Evolutionary conservation across 805 yeast genomes (phyloP), one percentile per base, ranked within the genome.

Genomic region (Wickerhamiella dianesei): DNA sequence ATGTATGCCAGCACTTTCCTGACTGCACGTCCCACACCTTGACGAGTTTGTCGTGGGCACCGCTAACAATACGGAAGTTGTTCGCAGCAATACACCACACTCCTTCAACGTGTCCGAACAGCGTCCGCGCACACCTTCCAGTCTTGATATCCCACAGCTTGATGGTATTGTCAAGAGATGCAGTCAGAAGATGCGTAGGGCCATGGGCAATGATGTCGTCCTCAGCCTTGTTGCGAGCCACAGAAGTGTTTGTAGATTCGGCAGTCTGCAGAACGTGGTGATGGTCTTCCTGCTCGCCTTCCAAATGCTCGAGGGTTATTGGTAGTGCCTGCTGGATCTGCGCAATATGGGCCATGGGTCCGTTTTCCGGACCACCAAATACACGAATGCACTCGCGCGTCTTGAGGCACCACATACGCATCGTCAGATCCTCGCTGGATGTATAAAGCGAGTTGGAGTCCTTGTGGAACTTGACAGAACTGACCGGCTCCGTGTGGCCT

Each of bases 31-130:
- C 98, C 98, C 98, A 92, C 4, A 92, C 83, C 62, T 82, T 89
- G 51, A 84, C 84, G 35, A 78, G 70, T 52, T 86, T 75, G 67
- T 92, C 98, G 60, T 92, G 96, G 1, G 96, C 88, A 1, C 97
- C 97, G 57, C 92, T 80, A 9, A 89, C 83, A 41, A 92, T 83
- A 54, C 98, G 74, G 71, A 92, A 92, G 37, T 88, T 87, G 67
- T 92, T 97, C 0, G 96, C 95, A 16, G 92, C 86, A 47, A 92
- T 82, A 40, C 89, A 86, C 96, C 97, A 89, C 17, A 92, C 95
- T 19, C 98, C 98, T 64, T 92, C 97, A 46, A 89, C 86, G 61
- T 92, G 98, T 2, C 98, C 98, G 67, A 89, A 92, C 63, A 92
- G 89, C 0, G 98, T 92, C 48, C 96, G 72, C 9, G 87, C 76